These are phyloP conservation scores for Auxenochlorella pyrenoidosa DNA, from an alignment of 139 green algal genomes.

Conservation along the genomic window DNA sequence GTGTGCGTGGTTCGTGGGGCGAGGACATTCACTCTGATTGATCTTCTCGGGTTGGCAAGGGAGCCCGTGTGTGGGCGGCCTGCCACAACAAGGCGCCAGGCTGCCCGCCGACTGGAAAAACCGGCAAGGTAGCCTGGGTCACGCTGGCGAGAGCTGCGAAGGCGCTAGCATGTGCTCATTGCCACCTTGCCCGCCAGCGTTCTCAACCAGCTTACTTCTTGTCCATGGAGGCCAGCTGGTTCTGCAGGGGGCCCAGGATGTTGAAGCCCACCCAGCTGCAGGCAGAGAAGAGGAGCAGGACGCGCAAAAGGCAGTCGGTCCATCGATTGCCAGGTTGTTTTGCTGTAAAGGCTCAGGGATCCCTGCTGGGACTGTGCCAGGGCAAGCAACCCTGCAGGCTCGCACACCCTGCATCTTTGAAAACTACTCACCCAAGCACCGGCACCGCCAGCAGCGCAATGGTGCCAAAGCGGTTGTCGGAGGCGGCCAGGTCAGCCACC, in stretches of 20 bases:
- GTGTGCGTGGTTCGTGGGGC: background rate
- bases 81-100: constrained; percentile 60
- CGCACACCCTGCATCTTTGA: no score
- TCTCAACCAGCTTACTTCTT: no score
- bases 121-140: background rate
- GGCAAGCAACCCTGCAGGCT: no score
- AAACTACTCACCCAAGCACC: constrained; percentile 36
- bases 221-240: constrained; percentile 27
- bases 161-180: background rate
- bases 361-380: no score
- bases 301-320: no score
- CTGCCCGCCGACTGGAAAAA: constrained; percentile 40
- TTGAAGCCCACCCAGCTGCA: constrained; percentile 23
- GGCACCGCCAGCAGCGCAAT: constrained; percentile 27
- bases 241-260: constrained; percentile 23
- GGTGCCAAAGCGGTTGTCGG: constrained; percentile 30
- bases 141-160: background rate
- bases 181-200: background rate
- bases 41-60: constrained; percentile 32
- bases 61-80: constrained; percentile 75
- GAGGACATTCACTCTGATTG: constrained; percentile 22
- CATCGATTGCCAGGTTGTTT: no score
- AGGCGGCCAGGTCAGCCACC: constrained; percentile 72
- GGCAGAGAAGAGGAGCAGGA: background rate
- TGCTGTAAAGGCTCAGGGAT: no score